Percentiles rank a stretch among this genome's conserved stretches.
phyloP scores from a whole-genome alignment of 805 yeast genomes.

The Dipodascopsis tothii region DNA sequence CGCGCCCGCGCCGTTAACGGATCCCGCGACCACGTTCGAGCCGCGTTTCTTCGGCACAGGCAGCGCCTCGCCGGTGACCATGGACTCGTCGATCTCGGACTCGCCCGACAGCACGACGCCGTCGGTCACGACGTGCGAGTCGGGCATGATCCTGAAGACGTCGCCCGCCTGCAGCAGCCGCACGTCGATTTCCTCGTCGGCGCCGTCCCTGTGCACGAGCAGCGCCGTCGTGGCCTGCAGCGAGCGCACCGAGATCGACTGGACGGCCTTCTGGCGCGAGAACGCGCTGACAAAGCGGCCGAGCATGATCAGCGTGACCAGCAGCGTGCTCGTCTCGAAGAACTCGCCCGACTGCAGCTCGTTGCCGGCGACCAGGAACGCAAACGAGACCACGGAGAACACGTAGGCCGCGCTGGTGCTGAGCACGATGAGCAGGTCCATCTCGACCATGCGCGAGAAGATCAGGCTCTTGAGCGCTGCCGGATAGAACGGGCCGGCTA shows the following conservation, averaged over 20 bases:
- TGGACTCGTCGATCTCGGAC: constrained; percentile 80
- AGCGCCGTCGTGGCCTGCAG: constrained; percentile 6
- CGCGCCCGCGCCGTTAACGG: constrained; percentile 48
- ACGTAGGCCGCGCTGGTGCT: constrained; percentile 10
- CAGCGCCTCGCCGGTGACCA: constrained; percentile 74
- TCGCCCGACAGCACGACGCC: constrained; percentile 60
- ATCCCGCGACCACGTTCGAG: constrained; percentile 64
- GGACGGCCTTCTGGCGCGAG: constrained; percentile 6
- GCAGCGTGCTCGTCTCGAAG: constrained; percentile 9
- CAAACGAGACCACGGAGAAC: constrained; percentile 9
- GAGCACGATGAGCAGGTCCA: constrained; percentile 14
- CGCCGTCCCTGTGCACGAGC: neutral
- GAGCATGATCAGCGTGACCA: constrained; percentile 10
- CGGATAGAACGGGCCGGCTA: constrained; percentile 6
- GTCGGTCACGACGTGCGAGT: constrained; percentile 37
- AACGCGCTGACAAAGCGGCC: constrained; percentile 6
- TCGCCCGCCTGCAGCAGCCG: constrained; percentile 11
- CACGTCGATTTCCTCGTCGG: constrained; percentile 1
- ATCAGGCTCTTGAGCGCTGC: constrained; percentile 4
- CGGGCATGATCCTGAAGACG: constrained; percentile 1
- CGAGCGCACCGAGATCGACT: constrained; percentile 3
- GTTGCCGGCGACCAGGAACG: constrained; percentile 2
- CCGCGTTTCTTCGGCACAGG: constrained; percentile 55
- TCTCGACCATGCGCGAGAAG: constrained; percentile 2
- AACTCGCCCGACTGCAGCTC: constrained; percentile 5